Evolutionary conservation across 768 basidiomycete species (phyloP).

Genomic region (Kwoniella sp.): DNA sequence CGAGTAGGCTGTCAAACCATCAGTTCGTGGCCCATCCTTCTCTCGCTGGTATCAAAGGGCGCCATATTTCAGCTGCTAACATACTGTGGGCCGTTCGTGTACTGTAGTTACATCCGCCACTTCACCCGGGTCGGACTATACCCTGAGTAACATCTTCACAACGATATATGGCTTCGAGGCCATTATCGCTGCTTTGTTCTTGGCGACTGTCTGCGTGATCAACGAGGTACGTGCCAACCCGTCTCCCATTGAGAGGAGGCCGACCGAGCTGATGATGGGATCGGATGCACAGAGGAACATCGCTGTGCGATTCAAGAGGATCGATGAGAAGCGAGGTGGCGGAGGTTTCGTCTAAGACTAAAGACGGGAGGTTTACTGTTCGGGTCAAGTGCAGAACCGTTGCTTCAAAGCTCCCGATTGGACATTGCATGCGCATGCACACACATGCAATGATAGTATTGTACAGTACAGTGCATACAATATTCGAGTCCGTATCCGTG

Average conservation of each 20-base stretch:
- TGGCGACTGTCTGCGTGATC: slow-evolving; percentile 82
- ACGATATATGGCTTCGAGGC: slow-evolving; percentile 79
- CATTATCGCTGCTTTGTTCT: slow-evolving; percentile 70
- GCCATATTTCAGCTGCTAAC: background rate
- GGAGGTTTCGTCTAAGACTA: slow-evolving; percentile 80
- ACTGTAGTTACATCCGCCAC: slow-evolving; percentile 25
- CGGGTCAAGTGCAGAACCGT: too few species aligned
- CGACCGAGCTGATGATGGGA: too few species aligned
- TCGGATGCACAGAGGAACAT: slow-evolving; percentile 68
- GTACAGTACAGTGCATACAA: too few species aligned
- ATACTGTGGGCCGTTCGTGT: background rate
- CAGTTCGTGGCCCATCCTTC: slow-evolving; percentile 21
- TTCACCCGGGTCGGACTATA: slow-evolving; percentile 64
- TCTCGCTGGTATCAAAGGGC: too few species aligned
- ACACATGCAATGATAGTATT: too few species aligned
- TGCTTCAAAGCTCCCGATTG: too few species aligned
- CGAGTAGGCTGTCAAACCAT: slow-evolving; percentile 47
- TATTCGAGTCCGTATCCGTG: too few species aligned
- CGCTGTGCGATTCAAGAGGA: slow-evolving; percentile 80
- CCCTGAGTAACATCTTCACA: slow-evolving; percentile 82
- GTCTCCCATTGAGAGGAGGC: too few species aligned
- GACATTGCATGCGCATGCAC: too few species aligned
- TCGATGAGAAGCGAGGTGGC: slow-evolving; percentile 85
- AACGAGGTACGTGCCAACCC: slow-evolving; percentile 62
- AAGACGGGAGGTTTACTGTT: too few species aligned